Base-by-base conservation (phyloP, 2,329 filamentous ascomycete genomes). In the Fusarium albidum region DNA sequence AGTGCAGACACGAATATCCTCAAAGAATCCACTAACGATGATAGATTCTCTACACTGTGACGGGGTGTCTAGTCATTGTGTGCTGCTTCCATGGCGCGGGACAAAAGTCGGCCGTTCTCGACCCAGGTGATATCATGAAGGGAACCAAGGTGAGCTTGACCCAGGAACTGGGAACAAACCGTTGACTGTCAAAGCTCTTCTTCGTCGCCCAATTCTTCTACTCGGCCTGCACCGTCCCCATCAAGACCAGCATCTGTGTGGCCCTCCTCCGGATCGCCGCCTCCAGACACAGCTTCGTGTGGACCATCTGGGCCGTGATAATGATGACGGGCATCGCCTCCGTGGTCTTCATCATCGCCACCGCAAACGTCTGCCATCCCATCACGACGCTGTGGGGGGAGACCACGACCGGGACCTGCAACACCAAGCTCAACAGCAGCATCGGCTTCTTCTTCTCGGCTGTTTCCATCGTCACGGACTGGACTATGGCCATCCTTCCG, bases 161-260 rank as follows among this genome's bases (percentile, higher is more conserved):
- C 4, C 9, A 33, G 9, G n/a, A 14, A n/a, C 14, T 8, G 9
- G n/a, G 13, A 12, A 9, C 29, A 33, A n/a, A n/a, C n/a, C n/a
- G n/a, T 6, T 9, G 11, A 25, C 15, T 9, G 18, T 8, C 4
- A 3, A 10, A 64, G 61, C 43, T 64, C 9, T 66, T 63, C 27
- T 66, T 66, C 14, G 43, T 65, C 3, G 57, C 60, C 2, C 55
- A 66, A 3, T 53, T 66, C 45, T 60, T 61, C 49, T 66, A 66
- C 37, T 34, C 46, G 4, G 21, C 53, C 4, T 57, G 60, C 13
- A 58, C 63, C 2, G 63, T 66, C 1, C 63, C 63, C 9, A 66
- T 69, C 46, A 70, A 69, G 25, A 5, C 49, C 1, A 69, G 66
- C 10, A 70, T 70, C 14, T 64, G 68, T 31, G 58, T 68, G 2